Evolutionary conservation across 139 green algal genomes (phyloP).

Genomic region (Closterium sp.): DNA sequence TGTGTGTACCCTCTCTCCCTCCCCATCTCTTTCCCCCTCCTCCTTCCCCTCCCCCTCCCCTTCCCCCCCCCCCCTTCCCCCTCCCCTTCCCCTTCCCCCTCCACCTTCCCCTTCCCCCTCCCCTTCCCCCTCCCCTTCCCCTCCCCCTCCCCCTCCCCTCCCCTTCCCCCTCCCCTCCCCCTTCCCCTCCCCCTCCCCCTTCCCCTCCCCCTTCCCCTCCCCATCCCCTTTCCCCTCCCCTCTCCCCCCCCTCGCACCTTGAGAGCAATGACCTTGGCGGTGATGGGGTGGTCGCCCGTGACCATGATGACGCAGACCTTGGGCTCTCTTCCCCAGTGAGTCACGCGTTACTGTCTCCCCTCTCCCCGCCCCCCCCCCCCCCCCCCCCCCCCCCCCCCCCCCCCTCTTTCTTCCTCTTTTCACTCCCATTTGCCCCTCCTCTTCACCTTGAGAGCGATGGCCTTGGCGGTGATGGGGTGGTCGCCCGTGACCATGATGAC

Average conservation of each 20-base stretch:
- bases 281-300: conserved; percentile 78
- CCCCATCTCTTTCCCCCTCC: background rate
- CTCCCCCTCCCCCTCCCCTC: background rate
- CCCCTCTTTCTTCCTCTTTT: too few species aligned
- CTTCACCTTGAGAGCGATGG: conserved; percentile 49
- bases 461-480: conserved; percentile 73
- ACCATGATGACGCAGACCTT: conserved; percentile 72
- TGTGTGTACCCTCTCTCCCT: too few species aligned
- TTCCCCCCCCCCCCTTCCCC: background rate
- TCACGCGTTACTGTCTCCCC: background rate
- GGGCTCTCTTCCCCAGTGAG: too few species aligned
- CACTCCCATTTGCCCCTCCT: too few species aligned
- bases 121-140: too few species aligned
- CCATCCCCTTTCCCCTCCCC: background rate
- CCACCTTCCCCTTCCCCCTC: background rate
- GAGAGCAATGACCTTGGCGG: conserved; percentile 68
- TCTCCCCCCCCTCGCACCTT: background rate
- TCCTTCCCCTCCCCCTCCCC: background rate
- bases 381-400: background rate
- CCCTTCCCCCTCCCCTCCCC: background rate
- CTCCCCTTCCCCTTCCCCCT: background rate
- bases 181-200: background rate
- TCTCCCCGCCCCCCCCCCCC: background rate
- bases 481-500: conserved; percentile 78
- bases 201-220: background rate